Percentiles rank a stretch among this genome's conserved stretches.
Evolutionary conservation across 495 filamentous ascomycete species (phyloP).

Genomic region (Cryomyces antarcticus): DNA sequence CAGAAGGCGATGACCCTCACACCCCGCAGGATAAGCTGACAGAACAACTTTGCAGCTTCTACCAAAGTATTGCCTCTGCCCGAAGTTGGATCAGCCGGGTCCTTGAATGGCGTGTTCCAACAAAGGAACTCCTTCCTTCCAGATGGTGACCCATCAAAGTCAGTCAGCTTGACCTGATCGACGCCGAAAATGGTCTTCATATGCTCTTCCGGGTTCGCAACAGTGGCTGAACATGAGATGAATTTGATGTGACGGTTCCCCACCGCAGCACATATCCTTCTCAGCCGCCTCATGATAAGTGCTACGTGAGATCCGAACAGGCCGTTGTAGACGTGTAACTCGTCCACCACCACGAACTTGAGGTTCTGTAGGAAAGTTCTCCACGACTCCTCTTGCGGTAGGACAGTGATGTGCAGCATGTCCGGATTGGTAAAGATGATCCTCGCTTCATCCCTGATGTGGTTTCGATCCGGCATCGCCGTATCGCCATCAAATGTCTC

Average conservation of each 20-base stretch:
- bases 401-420: slow-evolving; percentile 88
- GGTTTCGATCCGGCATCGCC: slow-evolving; percentile 52
- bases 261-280: slow-evolving; percentile 76
- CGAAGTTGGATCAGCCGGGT: slow-evolving; percentile 66
- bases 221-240: slow-evolving; percentile 91
- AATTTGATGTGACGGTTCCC: slow-evolving; percentile 82
- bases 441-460: slow-evolving; percentile 69
- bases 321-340: slow-evolving; percentile 93
- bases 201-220: slow-evolving; percentile 82
- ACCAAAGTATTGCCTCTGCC: slow-evolving; percentile 64
- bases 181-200: slow-evolving; percentile 91
- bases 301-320: slow-evolving; percentile 87
- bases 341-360: slow-evolving; percentile 60
- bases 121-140: slow-evolving; percentile 90
- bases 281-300: slow-evolving; percentile 78
- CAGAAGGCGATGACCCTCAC: slow-evolving; percentile 92
- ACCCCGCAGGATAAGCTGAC: slow-evolving; percentile 70
- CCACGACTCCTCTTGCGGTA: slow-evolving; percentile 85
- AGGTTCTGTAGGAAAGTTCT: slow-evolving; percentile 73
- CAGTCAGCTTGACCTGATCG: slow-evolving; percentile 51
- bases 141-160: slow-evolving; percentile 85
- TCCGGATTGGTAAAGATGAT: slow-evolving; percentile 98
- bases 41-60: slow-evolving; percentile 78
- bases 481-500: slow-evolving; percentile 97
- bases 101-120: slow-evolving; percentile 96